phyloP scores from a whole-genome alignment of 2,329 filamentous ascomycete genomes.

The Colletotrichum eleusines region DNA sequence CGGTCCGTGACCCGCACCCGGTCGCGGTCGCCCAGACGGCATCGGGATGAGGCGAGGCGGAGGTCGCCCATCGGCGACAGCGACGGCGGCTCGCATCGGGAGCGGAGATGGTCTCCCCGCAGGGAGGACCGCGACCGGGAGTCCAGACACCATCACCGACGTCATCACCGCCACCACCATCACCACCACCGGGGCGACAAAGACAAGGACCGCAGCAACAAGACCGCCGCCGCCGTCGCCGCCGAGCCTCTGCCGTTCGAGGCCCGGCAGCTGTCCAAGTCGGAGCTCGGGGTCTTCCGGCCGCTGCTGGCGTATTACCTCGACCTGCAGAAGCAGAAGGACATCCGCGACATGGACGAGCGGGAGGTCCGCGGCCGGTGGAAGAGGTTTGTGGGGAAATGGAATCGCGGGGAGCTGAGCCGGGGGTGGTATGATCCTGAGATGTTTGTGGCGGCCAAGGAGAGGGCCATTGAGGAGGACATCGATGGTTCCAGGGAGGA shows the following conservation, averaged over 20 bases:
- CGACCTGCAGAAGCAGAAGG: conserved; percentile 84
- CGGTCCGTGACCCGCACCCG: conserved; percentile 46
- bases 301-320: conserved; percentile 87
- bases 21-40: conserved; percentile 31
- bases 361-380: conserved; percentile 85
- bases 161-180: conserved; percentile 19
- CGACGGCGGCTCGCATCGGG: conserved; percentile 13
- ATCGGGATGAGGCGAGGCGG: conserved; percentile 28
- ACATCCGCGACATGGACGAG: conserved; percentile 76
- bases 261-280: conserved; percentile 74
- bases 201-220: conserved; percentile 10
- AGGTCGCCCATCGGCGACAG: conserved; percentile 26
- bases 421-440: conserved; percentile 94
- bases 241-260: conserved; percentile 69
- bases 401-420: conserved; percentile 89
- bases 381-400: conserved; percentile 93
- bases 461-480: conserved; percentile 44
- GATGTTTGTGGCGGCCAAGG: conserved; percentile 63
- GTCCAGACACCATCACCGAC: conserved; percentile 33
- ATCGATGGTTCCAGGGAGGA: background rate
- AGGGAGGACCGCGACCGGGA: conserved; percentile 13
- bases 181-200: conserved; percentile 24
- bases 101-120: conserved; percentile 6
- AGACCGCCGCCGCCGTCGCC: conserved; percentile 1
- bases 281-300: conserved; percentile 74